Percentiles rank a stretch among this genome's conserved stretches.
These are phyloP conservation scores for Dujonia santamariae DNA, from an alignment of 1,139 yeast genomes.

Conservation along the genomic window DNA sequence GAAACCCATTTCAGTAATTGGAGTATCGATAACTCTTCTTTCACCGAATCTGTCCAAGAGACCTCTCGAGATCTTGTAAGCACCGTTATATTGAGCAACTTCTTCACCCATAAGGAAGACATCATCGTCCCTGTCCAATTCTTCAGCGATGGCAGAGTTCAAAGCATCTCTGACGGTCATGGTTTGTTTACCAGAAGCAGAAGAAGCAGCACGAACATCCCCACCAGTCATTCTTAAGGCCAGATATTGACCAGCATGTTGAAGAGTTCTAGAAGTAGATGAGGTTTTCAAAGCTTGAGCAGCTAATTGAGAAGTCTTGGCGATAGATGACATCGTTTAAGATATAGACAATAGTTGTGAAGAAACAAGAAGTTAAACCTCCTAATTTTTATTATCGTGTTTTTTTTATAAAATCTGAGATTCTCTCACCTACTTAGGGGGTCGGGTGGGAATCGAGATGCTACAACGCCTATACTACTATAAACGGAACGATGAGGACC, in stretches of 20 bases:
- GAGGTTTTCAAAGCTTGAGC: slow-evolving; percentile 33
- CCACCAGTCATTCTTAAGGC: slow-evolving; percentile 35
- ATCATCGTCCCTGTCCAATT: slow-evolving; percentile 91
- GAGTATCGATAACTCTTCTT: slow-evolving; percentile 94
- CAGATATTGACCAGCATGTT: slow-evolving; percentile 32
- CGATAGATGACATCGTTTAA: slow-evolving; percentile 40
- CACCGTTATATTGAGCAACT: slow-evolving; percentile 99
- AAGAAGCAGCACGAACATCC: slow-evolving; percentile 40
- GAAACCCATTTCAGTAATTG: slow-evolving; percentile 99
- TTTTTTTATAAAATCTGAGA: no score
- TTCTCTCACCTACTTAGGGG: no score
- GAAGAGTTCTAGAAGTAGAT: slow-evolving; percentile 20
- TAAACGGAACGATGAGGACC: slow-evolving; percentile 20
- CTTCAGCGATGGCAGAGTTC: slow-evolving; percentile 94
- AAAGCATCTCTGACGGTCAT: slow-evolving; percentile 97
- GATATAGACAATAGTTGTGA: background rate
- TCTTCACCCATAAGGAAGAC: slow-evolving; percentile 98
- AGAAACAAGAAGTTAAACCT: background rate
- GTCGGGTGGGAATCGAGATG: no score
- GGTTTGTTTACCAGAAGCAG: slow-evolving; percentile 53
- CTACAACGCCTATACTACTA: no score
- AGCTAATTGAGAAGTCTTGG: slow-evolving; percentile 48
- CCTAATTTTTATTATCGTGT: no score
- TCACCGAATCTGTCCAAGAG: slow-evolving; percentile 96
- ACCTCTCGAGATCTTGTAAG: slow-evolving; percentile 95